Base-by-base conservation (phyloP, 2,329 filamentous ascomycete genomes). In the Alternaria ventricosa region DNA sequence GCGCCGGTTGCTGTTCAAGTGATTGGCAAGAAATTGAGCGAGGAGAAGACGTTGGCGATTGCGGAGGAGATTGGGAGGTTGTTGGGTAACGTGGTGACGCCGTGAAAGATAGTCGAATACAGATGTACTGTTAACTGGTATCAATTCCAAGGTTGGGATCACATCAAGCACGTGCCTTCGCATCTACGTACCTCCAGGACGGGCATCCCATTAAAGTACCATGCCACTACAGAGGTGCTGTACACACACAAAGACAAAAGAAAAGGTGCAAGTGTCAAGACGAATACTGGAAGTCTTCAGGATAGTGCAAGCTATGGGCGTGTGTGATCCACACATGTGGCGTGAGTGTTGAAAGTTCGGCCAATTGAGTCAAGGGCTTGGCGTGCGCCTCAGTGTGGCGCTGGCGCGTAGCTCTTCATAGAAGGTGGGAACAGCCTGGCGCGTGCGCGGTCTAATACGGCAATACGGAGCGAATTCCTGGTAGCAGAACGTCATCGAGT, bases 1-100 rank as follows among this genome's bases (percentile, higher is more conserved):
- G 63, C 63, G 7, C 65, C 65, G 2, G 63, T 66, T 10, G 65
- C 51, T n/a, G 49, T 67, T 6, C 63, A 65, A 22, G 57, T 67
- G 3, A 43, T 67, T 18, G 63, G 65, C 0, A 55, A 51, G 27
- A 57, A 55, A 25, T 47, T 61, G 5, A 51, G 33, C 8, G 65
- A 67, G 44, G 63, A 67, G 33, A 67, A 64, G 55, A 60, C 49
- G 18, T 30, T 63, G 33, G 63, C 60, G 18, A 63, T 63, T 50
- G 55, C 57, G 13, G 60, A 58, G 44, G 60, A 59, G 13, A 30
- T 59, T 20, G 55, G 60, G 27, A 61, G 54, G 25, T 30, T 61
- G 18, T 30, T 61, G 27, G 59, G 59, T 0, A 57, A 61, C 28
- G 45, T 7, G 8, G 51, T 57, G 3, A 61, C 59, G 11, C 54